Evolutionary conservation across 352 stramenopile genomes (phyloP).

Genomic region (Globisporangium spiculum): DNA sequence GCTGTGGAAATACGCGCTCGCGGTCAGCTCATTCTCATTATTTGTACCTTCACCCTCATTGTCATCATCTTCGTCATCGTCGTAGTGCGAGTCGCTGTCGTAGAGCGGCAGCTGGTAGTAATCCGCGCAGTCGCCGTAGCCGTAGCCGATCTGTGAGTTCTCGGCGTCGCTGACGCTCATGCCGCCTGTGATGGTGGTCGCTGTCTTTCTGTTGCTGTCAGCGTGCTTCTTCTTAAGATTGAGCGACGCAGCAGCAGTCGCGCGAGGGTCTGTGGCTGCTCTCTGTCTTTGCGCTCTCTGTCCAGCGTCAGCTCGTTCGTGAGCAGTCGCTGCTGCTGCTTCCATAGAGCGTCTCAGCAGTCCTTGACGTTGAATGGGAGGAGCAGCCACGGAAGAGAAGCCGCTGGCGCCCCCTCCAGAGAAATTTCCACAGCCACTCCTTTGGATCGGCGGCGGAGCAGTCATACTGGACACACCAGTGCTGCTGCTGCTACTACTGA

Average conservation of each 20-base stretch:
- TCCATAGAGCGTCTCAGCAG: not conserved
- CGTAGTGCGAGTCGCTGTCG: not conserved
- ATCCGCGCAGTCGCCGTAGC: not conserved
- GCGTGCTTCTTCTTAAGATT: not conserved
- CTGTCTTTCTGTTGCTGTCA: not conserved
- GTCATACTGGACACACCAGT: not conserved
- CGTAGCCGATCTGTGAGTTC: not conserved
- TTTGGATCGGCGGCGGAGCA: not conserved
- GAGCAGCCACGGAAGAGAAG: slow-evolving; percentile 2
- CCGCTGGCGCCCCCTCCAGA: not conserved
- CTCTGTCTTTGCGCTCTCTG: not conserved
- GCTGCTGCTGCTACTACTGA: not conserved
- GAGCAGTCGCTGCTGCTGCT: not conserved
- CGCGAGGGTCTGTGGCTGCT: not conserved
- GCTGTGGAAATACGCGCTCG: not conserved
- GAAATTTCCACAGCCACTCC: not conserved
- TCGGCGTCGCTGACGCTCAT: not conserved
- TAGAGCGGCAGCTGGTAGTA: slow-evolving; percentile 6
- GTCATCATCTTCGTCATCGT: not conserved
- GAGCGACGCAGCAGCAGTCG: too few species aligned
- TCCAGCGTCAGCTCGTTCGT: not conserved
- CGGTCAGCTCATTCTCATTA: not conserved
- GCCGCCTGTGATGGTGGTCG: not conserved
- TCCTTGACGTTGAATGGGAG: not conserved
- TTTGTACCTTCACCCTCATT: not conserved